Conservation (phyloP, 1,139 yeast species). For the Yamadazyma jaroonii region DNA sequence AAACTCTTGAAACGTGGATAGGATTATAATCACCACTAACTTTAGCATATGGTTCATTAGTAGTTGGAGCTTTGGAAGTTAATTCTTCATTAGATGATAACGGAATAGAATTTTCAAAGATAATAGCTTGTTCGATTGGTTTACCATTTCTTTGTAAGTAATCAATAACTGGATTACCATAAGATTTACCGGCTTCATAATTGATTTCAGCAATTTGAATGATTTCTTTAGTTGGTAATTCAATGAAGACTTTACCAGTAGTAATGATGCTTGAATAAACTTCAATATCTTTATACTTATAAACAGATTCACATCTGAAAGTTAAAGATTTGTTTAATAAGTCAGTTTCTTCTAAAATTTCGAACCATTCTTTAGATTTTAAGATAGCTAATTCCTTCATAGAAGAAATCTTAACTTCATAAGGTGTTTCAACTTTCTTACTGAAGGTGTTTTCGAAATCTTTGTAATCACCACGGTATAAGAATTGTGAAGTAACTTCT, state of each 20-base stretch:
- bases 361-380: slow-evolving; percentile 97
- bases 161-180: slow-evolving; percentile 97
- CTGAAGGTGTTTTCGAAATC: slow-evolving; percentile 94
- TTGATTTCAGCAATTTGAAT: slow-evolving; percentile 83
- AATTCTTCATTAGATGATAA: slow-evolving; percentile 76
- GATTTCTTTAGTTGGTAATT: slow-evolving; percentile 89
- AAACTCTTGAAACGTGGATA: slow-evolving; percentile 93
- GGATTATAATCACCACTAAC: slow-evolving; percentile 99
- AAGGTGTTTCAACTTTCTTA: slow-evolving; percentile 83
- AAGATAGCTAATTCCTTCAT: slow-evolving; percentile 91
- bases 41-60: slow-evolving; percentile 93
- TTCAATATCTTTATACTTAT: slow-evolving; percentile 72
- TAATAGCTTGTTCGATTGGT: slow-evolving; percentile 90
- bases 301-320: slow-evolving; percentile 85
- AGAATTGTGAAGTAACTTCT: slow-evolving; percentile 94
- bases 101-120: slow-evolving; percentile 88
- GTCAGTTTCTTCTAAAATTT: slow-evolving; percentile 67
- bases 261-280: slow-evolving; percentile 82
- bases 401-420: slow-evolving; percentile 67
- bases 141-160: slow-evolving; percentile 89
- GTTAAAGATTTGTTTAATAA: slow-evolving; percentile 78
- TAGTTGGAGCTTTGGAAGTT: slow-evolving; percentile 72
- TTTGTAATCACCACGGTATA: slow-evolving; percentile 87
- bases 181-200: slow-evolving; percentile 89
- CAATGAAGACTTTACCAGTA: slow-evolving; percentile 80